Percentiles rank a stretch among this genome's conserved stretches.
Conservation (phyloP, 306 rosid species). For the Quercus cerris region DNA sequence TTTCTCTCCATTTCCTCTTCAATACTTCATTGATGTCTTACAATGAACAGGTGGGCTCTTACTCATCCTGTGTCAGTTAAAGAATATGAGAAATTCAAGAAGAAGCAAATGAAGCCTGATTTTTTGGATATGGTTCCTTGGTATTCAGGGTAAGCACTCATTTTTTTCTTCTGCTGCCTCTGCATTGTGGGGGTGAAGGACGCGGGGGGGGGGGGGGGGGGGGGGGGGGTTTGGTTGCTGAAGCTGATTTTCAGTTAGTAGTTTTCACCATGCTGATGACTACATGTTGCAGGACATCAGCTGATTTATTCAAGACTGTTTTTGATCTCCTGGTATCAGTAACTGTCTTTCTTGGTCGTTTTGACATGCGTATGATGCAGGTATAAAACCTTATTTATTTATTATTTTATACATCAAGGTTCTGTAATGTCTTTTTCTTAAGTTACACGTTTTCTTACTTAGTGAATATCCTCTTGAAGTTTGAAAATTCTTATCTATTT, state of each 20-base stretch:
- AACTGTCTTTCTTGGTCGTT: slow-evolving; percentile 97
- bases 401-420: neutral
- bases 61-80: slow-evolving; percentile 80
- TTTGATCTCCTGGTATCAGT: slow-evolving; percentile 95
- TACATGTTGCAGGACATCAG: slow-evolving; percentile 82
- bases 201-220: too few relatives aligned
- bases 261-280: slow-evolving; percentile 21
- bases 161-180: slow-evolving; percentile 6
- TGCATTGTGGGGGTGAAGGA: neutral
- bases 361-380: slow-evolving; percentile 99
- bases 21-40: slow-evolving; percentile 17
- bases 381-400: slow-evolving; percentile 33
- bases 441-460: neutral
- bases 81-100: slow-evolving; percentile 77
- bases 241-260: slow-evolving; percentile 23
- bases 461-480: neutral
- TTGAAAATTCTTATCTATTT: neutral
- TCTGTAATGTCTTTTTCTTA: neutral
- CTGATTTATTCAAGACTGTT: slow-evolving; percentile 97
- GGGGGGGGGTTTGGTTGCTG: neutral
- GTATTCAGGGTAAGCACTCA: slow-evolving; percentile 80
- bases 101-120: slow-evolving; percentile 88
- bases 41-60: slow-evolving; percentile 85
- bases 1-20: slow-evolving; percentile 7
- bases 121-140: slow-evolving; percentile 99